Percentiles rank a stretch among this genome's conserved stretches.
Evolutionary conservation across 371 early-diverging fungal species (phyloP).

Genomic region (Basidiobolus heterosporus): DNA sequence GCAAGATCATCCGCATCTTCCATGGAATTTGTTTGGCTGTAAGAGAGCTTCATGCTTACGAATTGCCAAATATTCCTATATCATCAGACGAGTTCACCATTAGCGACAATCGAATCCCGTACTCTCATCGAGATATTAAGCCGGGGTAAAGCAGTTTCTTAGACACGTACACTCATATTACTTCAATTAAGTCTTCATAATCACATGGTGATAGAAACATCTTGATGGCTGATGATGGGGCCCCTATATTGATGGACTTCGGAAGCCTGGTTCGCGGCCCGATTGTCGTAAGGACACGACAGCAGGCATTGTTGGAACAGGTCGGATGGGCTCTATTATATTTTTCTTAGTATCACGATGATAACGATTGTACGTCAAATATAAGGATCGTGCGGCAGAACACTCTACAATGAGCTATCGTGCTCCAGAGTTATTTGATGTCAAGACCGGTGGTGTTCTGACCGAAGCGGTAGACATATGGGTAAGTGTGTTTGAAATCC

Average conservation of each 20-base stretch:
- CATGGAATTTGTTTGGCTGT: conserved; percentile 42
- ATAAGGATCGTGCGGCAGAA: conserved; percentile 51
- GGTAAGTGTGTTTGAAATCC: conserved; percentile 16
- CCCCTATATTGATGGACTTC: conserved; percentile 65
- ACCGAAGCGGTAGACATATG: conserved; percentile 64
- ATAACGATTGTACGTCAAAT: too few relatives aligned
- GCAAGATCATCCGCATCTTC: conserved; percentile 36
- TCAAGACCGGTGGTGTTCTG: conserved; percentile 33
- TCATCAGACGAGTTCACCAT: background rate
- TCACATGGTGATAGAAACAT: conserved; percentile 28
- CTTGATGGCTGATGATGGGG: conserved; percentile 41
- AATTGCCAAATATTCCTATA: conserved; percentile 20
- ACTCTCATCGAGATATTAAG: conserved; percentile 67
- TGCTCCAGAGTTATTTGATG: conserved; percentile 71
- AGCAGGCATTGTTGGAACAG: conserved; percentile 46
- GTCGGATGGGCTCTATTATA: conserved; percentile 6
- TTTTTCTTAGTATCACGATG: too few relatives aligned
- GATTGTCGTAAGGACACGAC: conserved; percentile 30
- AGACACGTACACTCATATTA: too few relatives aligned
- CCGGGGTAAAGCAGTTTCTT: conserved; percentile 51
- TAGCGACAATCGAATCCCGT: conserved; percentile 20
- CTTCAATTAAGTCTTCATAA: too few relatives aligned
- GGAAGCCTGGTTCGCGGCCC: conserved; percentile 47
- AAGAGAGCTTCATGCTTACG: conserved; percentile 33
- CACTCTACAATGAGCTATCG: conserved; percentile 59